Evolutionary conservation across 768 basidiomycete genomes (phyloP), one percentile per base, ranked within the genome.

Genomic region (Auricularia auricula-judae): DNA sequence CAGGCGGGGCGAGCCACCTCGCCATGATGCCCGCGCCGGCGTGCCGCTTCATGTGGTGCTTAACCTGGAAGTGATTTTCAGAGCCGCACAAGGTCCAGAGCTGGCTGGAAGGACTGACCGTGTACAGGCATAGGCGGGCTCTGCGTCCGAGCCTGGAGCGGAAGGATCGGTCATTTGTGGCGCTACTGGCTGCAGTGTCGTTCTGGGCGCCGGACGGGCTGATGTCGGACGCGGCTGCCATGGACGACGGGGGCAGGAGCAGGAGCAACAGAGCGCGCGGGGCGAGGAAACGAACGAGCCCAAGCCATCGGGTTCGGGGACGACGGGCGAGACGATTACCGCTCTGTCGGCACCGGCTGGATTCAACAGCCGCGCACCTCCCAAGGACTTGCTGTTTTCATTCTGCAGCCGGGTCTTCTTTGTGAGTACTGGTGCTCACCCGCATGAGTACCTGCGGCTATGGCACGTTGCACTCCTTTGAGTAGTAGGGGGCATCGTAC

Each of bases 1-100:
- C 14, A 59, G 34, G 29, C 16, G 3, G 8, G 29, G 56, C 56
- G 16, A 34, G 16, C 14, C 21, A 59, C 56, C 29, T 35, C 5
- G 56, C 92, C 33, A 95, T 84, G 59, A 93, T 77, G n/a, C 93
- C 93, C 56, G 91, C 86, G 3, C 93, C 93, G 2, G 84, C 82
- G 72, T 91, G 89, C 68, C 79, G 85, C 64, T 76, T 80, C 34
- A 79, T 75, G 72, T 91, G 88, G 63, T 71, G 71, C 29, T 64
- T 43, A 21, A 74, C 34, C 56, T 59, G 34, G 47, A 21, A 51
- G 47, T 16, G 47, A 18, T 51, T 21, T 51, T 51, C 18, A 51
- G 47, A 16, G 14, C 47, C 47, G 21, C 47, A 18, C 18, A 18
- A 21, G 47, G 21, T 18, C 21, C 14, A 18, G 21, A 51, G 21